Base-by-base conservation (phyloP, 345 rosid genomes). In the Xanthoceras sorbifolium region DNA sequence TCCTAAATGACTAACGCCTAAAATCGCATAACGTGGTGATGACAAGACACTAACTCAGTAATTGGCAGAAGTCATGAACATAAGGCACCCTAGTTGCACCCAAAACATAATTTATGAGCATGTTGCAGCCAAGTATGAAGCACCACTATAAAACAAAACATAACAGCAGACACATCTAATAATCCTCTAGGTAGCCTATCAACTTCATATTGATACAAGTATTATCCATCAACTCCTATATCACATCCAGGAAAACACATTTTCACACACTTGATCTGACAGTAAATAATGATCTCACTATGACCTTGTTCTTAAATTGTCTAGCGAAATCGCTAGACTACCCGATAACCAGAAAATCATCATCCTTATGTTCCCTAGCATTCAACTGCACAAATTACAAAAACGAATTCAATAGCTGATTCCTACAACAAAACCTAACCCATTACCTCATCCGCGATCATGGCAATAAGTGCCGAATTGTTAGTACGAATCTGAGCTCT, bases 371-470 rank as follows among this genome's bases (percentile, higher is more conserved):
- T n/a, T n/a, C n/a, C n/a, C n/a, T n/a, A n/a, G n/a, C n/a, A 36
- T 46, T 15, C 17, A 34, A 63, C 17, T 44, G 29, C 9, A 62
- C 29, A 62, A n/a, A 36, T 15, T 26, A 15, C 55, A 73, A n/a
- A 34, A 42, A 73, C 3, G n/a, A n/a, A n/a, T n/a, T n/a, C n/a
- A n/a, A n/a, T n/a, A n/a, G 61, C 69, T 12, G n/a, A 20, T 44
- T 26, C 26, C 29, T 71, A 10, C 3, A 2, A 60, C 0, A 14
- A 36, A 60, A 20, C 4, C n/a, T 64, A 8, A 25, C 12, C 64
- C 23, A 71, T 74, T 72, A 92, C 94, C 93, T 92, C 97, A 78
- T 92, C 97, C 5, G 91, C 97, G 69, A 90, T 90, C 91, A 92
- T 89, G 9, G 97, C 92, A 1, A 90, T 90, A 61, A 92, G 89